Percentiles rank a stretch among this genome's conserved stretches.
Conservation (phyloP, 148 eudicot genomes). For the Rhododendron ovatum region DNA sequence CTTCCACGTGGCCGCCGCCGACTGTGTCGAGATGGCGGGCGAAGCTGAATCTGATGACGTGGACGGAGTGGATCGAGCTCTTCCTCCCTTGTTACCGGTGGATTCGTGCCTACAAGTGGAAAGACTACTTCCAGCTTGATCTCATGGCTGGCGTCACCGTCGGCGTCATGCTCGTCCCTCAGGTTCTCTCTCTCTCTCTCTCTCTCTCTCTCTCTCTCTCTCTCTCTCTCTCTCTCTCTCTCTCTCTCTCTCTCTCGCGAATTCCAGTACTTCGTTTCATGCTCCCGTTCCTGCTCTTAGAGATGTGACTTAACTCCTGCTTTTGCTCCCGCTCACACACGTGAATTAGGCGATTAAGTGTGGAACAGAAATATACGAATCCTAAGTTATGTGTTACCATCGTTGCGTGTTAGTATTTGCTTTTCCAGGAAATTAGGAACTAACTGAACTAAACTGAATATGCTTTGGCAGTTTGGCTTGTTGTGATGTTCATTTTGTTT, state of each 20-base stretch:
- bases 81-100: slow-evolving; percentile 86
- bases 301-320: too few relatives aligned
- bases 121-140: slow-evolving; percentile 69
- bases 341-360: too few relatives aligned
- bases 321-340: too few relatives aligned
- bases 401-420: background rate
- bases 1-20: slow-evolving; percentile 25
- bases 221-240: background rate
- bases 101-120: slow-evolving; percentile 56
- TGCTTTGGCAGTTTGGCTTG: background rate
- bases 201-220: background rate
- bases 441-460: background rate
- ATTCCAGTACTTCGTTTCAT: background rate
- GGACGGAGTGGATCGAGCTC: slow-evolving; percentile 61
- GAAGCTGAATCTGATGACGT: slow-evolving; percentile 58
- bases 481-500: background rate
- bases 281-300: too few relatives aligned
- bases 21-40: slow-evolving; percentile 38
- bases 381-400: background rate
- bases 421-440: background rate
- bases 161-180: slow-evolving; percentile 97
- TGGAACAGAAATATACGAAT: background rate
- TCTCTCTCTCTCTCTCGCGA: background rate
- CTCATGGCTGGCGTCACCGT: slow-evolving; percentile 84
- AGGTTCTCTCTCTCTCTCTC: slow-evolving; percentile 38